phyloP scores from a whole-genome alignment of 768 basidiomycete species.

The Lactarius sanguifluus region DNA sequence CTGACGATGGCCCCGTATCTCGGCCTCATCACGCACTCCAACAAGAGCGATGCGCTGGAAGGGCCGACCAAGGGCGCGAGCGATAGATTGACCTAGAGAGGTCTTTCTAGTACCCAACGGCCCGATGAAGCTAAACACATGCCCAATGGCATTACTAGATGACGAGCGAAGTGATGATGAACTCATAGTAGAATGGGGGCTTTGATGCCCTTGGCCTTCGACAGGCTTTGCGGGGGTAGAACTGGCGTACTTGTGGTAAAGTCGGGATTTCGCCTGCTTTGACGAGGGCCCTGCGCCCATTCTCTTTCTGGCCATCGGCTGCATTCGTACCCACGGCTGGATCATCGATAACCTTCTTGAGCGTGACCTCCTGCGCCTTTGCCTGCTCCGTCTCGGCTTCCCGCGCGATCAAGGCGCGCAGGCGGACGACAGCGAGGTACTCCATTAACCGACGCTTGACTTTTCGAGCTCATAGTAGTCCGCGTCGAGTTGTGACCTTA shows the following conservation, averaged over 20 bases:
- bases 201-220: slow-evolving; percentile 48
- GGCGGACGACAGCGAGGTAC: slow-evolving; percentile 83
- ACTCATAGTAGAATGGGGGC: slow-evolving; percentile 68
- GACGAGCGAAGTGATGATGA: background rate
- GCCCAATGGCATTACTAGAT: slow-evolving; percentile 3
- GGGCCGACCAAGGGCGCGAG: slow-evolving; percentile 75
- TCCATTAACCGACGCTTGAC: slow-evolving; percentile 92
- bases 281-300: slow-evolving; percentile 4
- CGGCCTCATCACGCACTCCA: slow-evolving; percentile 90
- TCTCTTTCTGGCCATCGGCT: slow-evolving; percentile 21
- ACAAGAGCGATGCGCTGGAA: slow-evolving; percentile 78
- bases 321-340: slow-evolving; percentile 21
- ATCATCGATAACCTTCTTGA: slow-evolving; percentile 25
- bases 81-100: slow-evolving; percentile 73
- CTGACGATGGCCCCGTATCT: slow-evolving; percentile 72
- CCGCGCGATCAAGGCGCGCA: too few relatives aligned
- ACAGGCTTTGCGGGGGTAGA: slow-evolving; percentile 12
- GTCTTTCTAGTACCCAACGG: slow-evolving; percentile 93
- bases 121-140: slow-evolving; percentile 65
- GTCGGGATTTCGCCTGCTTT: slow-evolving; percentile 21
- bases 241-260: slow-evolving; percentile 6
- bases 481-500: slow-evolving; percentile 77
- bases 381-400: too few relatives aligned
- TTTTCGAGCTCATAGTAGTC: slow-evolving; percentile 93
- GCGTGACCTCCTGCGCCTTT: slow-evolving; percentile 25